phyloP scores from a whole-genome alignment of 768 basidiomycete species.

The Pisolithus microcarpus region DNA sequence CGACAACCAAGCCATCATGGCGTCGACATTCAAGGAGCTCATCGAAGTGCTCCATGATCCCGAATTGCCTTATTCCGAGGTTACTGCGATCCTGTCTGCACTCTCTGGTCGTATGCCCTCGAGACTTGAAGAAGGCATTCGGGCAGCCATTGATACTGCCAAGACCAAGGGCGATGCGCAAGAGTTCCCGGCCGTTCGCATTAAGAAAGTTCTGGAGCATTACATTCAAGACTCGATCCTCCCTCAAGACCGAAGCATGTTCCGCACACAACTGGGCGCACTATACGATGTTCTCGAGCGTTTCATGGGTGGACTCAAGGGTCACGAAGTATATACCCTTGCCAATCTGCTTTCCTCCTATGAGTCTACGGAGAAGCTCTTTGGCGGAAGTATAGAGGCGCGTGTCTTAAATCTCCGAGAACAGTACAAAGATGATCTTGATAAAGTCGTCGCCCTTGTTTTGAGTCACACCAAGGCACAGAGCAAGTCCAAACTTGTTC shows the following conservation, averaged over 20 bases:
- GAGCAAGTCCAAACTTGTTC: conserved; percentile 83
- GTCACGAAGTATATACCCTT: conserved; percentile 75
- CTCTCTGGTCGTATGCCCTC: conserved; percentile 89
- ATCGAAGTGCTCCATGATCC: conserved; percentile 73
- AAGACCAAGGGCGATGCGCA: conserved; percentile 63
- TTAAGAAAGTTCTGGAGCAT: conserved; percentile 83
- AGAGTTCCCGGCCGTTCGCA: conserved; percentile 86
- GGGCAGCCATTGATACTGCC: conserved; percentile 68
- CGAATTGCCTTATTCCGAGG: conserved; percentile 85
- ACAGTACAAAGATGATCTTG: conserved; percentile 86
- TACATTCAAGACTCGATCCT: conserved; percentile 76
- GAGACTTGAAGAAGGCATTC: conserved; percentile 83
- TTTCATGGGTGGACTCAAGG: conserved; percentile 77
- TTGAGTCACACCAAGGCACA: conserved; percentile 95
- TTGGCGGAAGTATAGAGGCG: conserved; percentile 91
- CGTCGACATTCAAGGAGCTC: conserved; percentile 79
- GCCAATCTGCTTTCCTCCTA: conserved; percentile 74
- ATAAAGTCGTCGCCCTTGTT: conserved; percentile 78
- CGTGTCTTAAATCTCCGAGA: conserved; percentile 87
- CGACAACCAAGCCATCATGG: conserved; percentile 92
- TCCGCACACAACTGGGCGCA: conserved; percentile 62
- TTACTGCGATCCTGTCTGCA: conserved; percentile 73
- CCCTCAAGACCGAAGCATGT: conserved; percentile 72
- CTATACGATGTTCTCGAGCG: conserved; percentile 73
- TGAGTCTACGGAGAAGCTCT: conserved; percentile 82